These are phyloP conservation scores for Suhomyces guaymorum DNA, from an alignment of 1,139 yeast genomes.

Conservation along the genomic window DNA sequence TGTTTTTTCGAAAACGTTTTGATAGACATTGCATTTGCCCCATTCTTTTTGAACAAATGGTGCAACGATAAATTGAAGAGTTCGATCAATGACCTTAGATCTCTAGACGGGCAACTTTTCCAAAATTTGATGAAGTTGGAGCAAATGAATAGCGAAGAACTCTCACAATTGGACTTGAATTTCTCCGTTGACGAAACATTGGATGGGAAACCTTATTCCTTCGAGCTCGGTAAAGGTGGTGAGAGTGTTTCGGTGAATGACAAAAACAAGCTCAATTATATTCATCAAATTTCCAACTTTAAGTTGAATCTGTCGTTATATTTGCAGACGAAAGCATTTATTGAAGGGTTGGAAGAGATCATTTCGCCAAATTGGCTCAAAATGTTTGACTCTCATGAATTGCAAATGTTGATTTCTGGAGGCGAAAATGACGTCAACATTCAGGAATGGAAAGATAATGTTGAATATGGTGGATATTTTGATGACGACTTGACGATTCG, in stretches of 20 bases:
- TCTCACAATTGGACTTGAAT: conserved; percentile 58
- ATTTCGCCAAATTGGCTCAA: conserved; percentile 75
- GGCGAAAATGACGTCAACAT: conserved; percentile 68
- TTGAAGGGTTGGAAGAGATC: conserved; percentile 69
- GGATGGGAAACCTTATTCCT: conserved; percentile 37
- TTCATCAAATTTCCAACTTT: conserved; percentile 77
- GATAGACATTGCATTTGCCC: conserved; percentile 82
- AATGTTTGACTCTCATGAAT: conserved; percentile 81
- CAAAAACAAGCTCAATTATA: conserved; percentile 69
- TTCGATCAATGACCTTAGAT: conserved; percentile 76
- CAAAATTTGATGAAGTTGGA: conserved; percentile 63
- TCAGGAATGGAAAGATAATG: conserved; percentile 62
- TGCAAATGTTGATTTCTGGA: conserved; percentile 85
- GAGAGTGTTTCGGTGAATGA: conserved; percentile 53
- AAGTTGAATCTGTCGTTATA: conserved; percentile 66
- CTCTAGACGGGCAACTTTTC: conserved; percentile 70
- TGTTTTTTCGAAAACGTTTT: conserved; percentile 84
- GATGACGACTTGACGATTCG: conserved; percentile 57
- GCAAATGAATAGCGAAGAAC: conserved; percentile 56
- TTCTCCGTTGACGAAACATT: conserved; percentile 60
- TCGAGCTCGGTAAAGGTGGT: conserved; percentile 68
- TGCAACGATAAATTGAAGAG: conserved; percentile 42
- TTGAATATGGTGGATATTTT: conserved; percentile 67
- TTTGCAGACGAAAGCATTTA: conserved; percentile 62
- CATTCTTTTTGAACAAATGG: conserved; percentile 82